Conservation (phyloP, 805 yeast genomes). For the Candida fluviatilis region DNA sequence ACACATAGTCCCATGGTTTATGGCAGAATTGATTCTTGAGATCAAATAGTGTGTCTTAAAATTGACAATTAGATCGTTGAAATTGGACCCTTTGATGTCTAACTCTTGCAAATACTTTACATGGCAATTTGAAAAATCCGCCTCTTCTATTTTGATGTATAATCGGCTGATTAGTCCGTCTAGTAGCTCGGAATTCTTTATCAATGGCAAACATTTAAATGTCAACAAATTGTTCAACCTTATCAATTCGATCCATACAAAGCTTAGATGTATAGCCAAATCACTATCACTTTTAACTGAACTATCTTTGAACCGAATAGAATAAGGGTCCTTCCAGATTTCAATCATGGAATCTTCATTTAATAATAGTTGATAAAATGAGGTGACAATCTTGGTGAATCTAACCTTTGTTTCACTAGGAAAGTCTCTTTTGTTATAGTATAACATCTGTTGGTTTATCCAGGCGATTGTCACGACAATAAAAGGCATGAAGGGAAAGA, state of each 20-base stretch:
- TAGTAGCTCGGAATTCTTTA: constrained; percentile 17
- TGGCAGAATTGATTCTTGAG: constrained; percentile 18
- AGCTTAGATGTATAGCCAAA: constrained; percentile 26
- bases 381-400: constrained; percentile 14
- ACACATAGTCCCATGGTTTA: constrained; percentile 19
- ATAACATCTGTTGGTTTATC: constrained; percentile 18
- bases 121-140: constrained; percentile 20
- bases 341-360: constrained; percentile 14
- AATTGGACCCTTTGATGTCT: constrained; percentile 9
- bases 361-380: constrained; percentile 15
- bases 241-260: constrained; percentile 34
- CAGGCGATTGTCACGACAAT: constrained; percentile 18
- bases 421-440: constrained; percentile 15
- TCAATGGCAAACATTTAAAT: constrained; percentile 21
- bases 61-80: constrained; percentile 14
- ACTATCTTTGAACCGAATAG: constrained; percentile 15
- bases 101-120: constrained; percentile 14
- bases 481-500: constrained; percentile 12
- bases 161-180: constrained; percentile 15
- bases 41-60: constrained; percentile 26
- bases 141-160: constrained; percentile 18
- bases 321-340: constrained; percentile 34
- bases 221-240: constrained; percentile 24
- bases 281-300: constrained; percentile 16
- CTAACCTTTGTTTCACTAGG: constrained; percentile 11